Evolutionary conservation across 257 asterid species (phyloP).

Genomic region (Nemophila menziesii): DNA sequence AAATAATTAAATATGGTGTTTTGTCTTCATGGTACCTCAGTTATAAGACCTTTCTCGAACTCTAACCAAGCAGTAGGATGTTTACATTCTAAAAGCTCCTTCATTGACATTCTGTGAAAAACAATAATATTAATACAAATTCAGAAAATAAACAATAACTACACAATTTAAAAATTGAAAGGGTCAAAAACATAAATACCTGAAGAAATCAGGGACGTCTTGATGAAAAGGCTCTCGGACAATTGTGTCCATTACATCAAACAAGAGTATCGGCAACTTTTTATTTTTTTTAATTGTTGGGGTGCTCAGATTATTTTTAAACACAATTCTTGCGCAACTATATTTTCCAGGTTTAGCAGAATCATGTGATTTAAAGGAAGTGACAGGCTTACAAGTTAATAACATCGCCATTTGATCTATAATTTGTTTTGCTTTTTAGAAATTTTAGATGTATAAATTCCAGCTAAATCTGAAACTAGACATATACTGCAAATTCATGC

Average conservation of each 20-base stretch:
- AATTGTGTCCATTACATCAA: constrained; percentile 82
- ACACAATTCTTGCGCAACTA: neutral
- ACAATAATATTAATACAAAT: constrained; percentile 19
- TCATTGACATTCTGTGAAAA: constrained; percentile 68
- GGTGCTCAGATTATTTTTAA: neutral
- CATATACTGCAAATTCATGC: neutral
- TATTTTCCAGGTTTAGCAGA: neutral
- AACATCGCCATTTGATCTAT: neutral
- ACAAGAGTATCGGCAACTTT: constrained; percentile 64
- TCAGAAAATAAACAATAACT: too few relatives aligned
- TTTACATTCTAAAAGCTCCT: constrained; percentile 80
- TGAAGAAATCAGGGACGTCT: constrained; percentile 63
- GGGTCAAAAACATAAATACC: constrained; percentile 27
- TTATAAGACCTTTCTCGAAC: constrained; percentile 74
- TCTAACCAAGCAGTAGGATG: constrained; percentile 93
- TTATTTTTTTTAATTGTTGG: too few relatives aligned
- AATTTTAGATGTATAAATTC: too few relatives aligned
- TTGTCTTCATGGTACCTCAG: constrained; percentile 45
- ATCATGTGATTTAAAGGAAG: neutral
- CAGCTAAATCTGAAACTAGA: too few relatives aligned
- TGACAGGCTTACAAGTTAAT: too few relatives aligned
- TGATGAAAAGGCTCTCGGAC: constrained; percentile 87
- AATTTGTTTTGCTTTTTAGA: neutral
- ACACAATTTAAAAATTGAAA: too few relatives aligned
- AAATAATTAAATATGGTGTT: neutral